A percentile compares a stretch with the other conserved stretches of the same genome.
These are phyloP conservation scores for Gardenia jasminoides DNA, from an alignment of 257 asterid species.

Conservation along the genomic window DNA sequence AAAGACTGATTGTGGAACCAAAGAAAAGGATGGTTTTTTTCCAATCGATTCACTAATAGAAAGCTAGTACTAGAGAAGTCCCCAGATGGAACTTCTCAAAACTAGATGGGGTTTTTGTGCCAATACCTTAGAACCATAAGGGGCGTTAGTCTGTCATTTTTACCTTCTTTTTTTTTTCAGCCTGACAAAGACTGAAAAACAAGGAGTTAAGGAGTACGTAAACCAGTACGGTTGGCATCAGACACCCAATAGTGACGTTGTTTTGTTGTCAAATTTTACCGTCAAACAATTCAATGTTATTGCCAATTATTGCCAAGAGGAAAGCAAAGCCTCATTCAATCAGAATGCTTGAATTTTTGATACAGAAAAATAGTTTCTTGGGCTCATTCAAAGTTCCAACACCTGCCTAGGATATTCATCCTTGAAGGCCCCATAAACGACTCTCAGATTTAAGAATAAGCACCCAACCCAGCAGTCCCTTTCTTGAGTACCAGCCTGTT, in stretches of 20 bases:
- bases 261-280: not conserved
- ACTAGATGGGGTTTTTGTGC: no score
- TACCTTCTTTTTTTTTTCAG: not conserved
- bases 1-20: no score
- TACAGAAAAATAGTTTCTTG: not conserved
- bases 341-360: not conserved
- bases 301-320: no score
- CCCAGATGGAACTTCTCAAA: no score
- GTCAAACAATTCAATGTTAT: no score
- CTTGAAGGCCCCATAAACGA: no score
- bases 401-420: not conserved
- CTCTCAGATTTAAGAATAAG: not conserved
- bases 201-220: not conserved
- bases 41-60: no score
- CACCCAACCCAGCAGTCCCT: not conserved
- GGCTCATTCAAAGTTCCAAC: no score
- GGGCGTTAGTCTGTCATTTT: no score
- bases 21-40: no score
- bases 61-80: no score
- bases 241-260: not conserved
- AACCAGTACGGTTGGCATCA: not conserved
- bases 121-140: no score
- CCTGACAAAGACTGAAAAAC: not conserved
- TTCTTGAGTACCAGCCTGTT: not conserved
- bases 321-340: not conserved